A percentile compares a stretch with the other conserved stretches of the same genome.
phyloP scores from a whole-genome alignment of 2,329 filamentous ascomycete species.

The Dactylellina cionopaga region DNA sequence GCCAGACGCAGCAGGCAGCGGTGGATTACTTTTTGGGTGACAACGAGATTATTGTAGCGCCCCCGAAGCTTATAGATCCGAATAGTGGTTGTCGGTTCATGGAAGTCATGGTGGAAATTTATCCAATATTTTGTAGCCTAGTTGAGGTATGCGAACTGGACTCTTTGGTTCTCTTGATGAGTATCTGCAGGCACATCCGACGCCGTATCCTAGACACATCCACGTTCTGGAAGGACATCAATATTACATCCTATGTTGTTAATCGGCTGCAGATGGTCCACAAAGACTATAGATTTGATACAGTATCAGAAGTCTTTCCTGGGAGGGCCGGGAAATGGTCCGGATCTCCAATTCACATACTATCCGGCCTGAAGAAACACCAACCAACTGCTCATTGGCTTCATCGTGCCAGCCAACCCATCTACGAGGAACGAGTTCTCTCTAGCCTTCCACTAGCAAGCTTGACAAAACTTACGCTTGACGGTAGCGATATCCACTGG shows the following conservation, averaged over 20 bases:
- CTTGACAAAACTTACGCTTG: constrained; percentile 43
- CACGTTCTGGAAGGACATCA: constrained; percentile 48
- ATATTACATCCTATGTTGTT: constrained; percentile 35
- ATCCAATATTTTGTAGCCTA: constrained; percentile 46
- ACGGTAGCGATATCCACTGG: constrained; percentile 49
- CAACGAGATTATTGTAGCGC: neutral
- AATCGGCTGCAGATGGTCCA: constrained; percentile 29
- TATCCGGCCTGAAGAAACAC: constrained; percentile 46
- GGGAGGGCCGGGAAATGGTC: constrained; percentile 41
- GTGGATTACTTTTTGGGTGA: constrained; percentile 46
- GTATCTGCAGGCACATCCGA: constrained; percentile 40
- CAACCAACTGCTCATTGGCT: constrained; percentile 43
- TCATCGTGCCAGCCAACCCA: constrained; percentile 16
- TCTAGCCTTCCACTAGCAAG: constrained; percentile 41
- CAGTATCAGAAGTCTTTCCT: constrained; percentile 33
- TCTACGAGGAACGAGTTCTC: constrained; percentile 40
- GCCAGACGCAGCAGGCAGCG: constrained; percentile 45
- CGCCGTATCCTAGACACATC: constrained; percentile 33
- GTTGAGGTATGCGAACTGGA: constrained; percentile 48
- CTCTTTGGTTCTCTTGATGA: constrained; percentile 43
- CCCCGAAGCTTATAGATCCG: constrained; percentile 30
- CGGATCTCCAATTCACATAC: constrained; percentile 43
- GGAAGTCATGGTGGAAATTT: constrained; percentile 44
- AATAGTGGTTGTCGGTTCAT: constrained; percentile 35
- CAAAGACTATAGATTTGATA: constrained; percentile 44